These are phyloP conservation scores for Coniochaeta hoffmannii DNA, from an alignment of 2,329 filamentous ascomycete species.

Conservation along the genomic window DNA sequence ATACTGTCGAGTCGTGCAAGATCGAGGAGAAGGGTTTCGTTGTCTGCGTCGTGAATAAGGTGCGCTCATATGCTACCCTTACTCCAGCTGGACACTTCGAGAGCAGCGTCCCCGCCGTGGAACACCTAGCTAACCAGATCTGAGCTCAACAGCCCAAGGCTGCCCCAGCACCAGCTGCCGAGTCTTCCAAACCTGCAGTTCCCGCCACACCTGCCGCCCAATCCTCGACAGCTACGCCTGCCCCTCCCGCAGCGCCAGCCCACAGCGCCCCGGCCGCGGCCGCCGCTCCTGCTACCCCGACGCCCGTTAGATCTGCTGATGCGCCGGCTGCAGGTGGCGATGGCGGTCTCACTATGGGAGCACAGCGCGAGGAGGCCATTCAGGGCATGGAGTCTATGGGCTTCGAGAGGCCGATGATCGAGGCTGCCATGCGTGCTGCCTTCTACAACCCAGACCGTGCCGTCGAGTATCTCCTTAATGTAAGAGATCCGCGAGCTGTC, in stretches of 20 bases:
- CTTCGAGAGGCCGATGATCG: conserved; percentile 80
- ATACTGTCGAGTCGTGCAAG: conserved; percentile 93
- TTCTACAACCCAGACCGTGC: conserved; percentile 97
- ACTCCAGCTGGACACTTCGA: background rate
- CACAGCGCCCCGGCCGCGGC: conserved; percentile 20
- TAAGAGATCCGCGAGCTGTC: conserved; percentile 36
- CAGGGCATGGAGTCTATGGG: conserved; percentile 97
- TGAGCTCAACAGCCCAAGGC: conserved; percentile 59
- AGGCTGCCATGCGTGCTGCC: conserved; percentile 89
- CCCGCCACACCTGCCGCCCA: conserved; percentile 54
- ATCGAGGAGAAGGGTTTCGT: conserved; percentile 99
- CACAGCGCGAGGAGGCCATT: conserved; percentile 74
- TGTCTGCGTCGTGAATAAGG: conserved; percentile 97
- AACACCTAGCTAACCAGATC: conserved; percentile 15
- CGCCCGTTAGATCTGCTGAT: conserved; percentile 29
- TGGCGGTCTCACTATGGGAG: conserved; percentile 79
- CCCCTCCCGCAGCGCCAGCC: conserved; percentile 42
- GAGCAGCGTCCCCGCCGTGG: background rate
- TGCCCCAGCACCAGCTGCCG: conserved; percentile 39
- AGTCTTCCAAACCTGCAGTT: conserved; percentile 51
- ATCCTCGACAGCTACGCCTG: conserved; percentile 40
- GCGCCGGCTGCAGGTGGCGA: conserved; percentile 51
- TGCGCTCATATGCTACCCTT: conserved; percentile 29
- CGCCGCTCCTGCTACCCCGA: conserved; percentile 40
- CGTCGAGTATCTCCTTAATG: conserved; percentile 88